Evolutionary conservation across 768 basidiomycete genomes (phyloP), one percentile per base, ranked within the genome.

Genomic region (Mrakia gelida): DNA sequence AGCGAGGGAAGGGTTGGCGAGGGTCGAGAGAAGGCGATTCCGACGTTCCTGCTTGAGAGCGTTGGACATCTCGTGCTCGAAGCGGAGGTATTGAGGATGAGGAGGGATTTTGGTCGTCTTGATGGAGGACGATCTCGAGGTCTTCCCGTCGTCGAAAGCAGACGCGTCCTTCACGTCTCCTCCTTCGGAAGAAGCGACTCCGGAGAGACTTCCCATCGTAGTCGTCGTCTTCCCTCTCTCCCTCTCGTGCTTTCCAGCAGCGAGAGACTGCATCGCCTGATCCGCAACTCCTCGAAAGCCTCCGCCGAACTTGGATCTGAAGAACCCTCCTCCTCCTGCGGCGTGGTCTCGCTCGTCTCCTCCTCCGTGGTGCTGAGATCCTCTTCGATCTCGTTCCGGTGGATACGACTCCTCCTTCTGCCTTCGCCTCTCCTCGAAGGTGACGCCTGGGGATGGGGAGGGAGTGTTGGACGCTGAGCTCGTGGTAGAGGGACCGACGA

Each of bases 191-290:
- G 32, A 23, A 15, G 7, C 45, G 45, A 45, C 15, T 45, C 45
- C 45, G 45, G 45, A 45, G 11, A 16, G 8, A 41, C 43, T 28
- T 3, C 18, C 45, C 10, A 28, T 15, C 41, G 41, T 49, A 2
- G 28, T 38, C 68, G 38, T 71, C 68, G 41, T n/a, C 68, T 43
- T 71, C 68, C n/a, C 68, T 49, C 45, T 23, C 26, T n/a, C 38
- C 13, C 43, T 34, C 9, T 68, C 67, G 32, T 38, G 28, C 30
- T 34, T 38, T 15, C 63, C 34, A 18, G 63, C 30, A n/a, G 63
- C 63, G 15, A 38, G 15, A 4, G 34, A 38, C 68, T 71, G 41
- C 38, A 71, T 71, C 38, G 68, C 68, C 45, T 71, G 68, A 26
- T 71, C 68, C 3, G 68, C 68, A 10, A 71, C 68, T 18, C 30